phyloP scores from a whole-genome alignment of 768 basidiomycete genomes.

The Lentinula edodes region DNA sequence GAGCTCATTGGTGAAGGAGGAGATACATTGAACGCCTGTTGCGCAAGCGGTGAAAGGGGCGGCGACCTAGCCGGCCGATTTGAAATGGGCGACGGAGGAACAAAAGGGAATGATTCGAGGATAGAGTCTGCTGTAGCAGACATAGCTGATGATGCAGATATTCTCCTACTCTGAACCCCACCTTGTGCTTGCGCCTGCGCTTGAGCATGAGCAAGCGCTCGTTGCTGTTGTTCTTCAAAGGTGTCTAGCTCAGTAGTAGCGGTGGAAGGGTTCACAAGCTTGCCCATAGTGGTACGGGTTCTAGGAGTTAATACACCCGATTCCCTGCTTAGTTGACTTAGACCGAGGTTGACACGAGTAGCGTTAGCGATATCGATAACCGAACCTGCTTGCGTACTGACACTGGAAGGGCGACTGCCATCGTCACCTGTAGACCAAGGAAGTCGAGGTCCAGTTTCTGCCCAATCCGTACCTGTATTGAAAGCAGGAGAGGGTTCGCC shows the following conservation, averaged over 20 bases:
- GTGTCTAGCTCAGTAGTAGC: constrained; percentile 21
- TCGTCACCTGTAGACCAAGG: constrained; percentile 36
- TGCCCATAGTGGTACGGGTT: constrained; percentile 56
- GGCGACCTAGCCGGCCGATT: constrained; percentile 71
- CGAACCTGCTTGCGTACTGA: constrained; percentile 59
- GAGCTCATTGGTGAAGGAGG: constrained; percentile 9
- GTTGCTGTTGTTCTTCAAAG: constrained; percentile 65
- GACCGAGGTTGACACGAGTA: constrained; percentile 61
- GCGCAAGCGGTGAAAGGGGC: constrained; percentile 64
- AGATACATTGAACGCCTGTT: constrained; percentile 42
- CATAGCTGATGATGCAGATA: constrained; percentile 61
- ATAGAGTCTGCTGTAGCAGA: constrained; percentile 78
- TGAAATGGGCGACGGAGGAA: constrained; percentile 87
- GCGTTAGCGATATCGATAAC: constrained; percentile 57
- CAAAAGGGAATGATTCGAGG: constrained; percentile 83
- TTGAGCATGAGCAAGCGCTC: constrained; percentile 56
- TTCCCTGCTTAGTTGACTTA: constrained; percentile 25
- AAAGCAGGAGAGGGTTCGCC: constrained; percentile 21
- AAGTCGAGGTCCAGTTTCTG: constrained; percentile 29
- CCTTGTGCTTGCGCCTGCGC: constrained; percentile 54
- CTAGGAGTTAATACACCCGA: constrained; percentile 30
- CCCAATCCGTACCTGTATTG: constrained; percentile 29
- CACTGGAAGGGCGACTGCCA: constrained; percentile 51
- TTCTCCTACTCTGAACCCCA: constrained; percentile 36
- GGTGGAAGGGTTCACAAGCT: constrained; percentile 45